phyloP scores from a whole-genome alignment of 305 asterid genomes.

The Fraxinus latifolia region DNA sequence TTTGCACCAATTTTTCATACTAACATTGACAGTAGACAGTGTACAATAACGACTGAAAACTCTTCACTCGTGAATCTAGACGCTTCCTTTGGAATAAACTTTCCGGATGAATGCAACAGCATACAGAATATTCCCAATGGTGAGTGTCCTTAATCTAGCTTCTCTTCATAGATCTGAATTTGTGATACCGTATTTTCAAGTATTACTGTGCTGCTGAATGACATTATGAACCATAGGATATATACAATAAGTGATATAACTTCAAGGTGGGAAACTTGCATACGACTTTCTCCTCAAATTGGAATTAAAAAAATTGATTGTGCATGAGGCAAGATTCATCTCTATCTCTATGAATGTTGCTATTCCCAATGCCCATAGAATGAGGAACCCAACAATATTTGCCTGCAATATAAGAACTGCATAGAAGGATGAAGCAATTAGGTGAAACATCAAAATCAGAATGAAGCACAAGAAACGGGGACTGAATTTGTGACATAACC shows the following conservation, averaged over 20 bases:
- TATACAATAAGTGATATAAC: neutral
- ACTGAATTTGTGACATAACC: neutral
- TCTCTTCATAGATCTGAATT: neutral
- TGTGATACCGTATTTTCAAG: neutral
- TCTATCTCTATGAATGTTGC: neutral
- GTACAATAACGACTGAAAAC: constrained; percentile 23
- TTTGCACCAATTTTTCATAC: constrained; percentile 21
- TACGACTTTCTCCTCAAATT: constrained; percentile 4
- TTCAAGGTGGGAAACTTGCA: constrained; percentile 10
- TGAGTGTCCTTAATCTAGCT: constrained; percentile 24
- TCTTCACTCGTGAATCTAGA: constrained; percentile 24
- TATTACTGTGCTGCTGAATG: neutral
- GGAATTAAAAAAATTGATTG: neutral
- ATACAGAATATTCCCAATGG: constrained; percentile 22
- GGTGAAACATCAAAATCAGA: neutral
- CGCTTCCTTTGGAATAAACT: constrained; percentile 24
- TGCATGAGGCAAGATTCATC: neutral
- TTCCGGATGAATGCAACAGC: constrained; percentile 8
- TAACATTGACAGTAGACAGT: constrained; percentile 24
- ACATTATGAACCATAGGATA: neutral
- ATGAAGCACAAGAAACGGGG: constrained; percentile 3
- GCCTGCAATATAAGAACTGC: constrained; percentile 13
- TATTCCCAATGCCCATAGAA: neutral
- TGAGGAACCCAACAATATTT: neutral
- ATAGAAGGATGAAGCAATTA: constrained; percentile 7